These are phyloP conservation scores for Plasmopara halstedii DNA, from an alignment of 352 stramenopile genomes.

Conservation along the genomic window DNA sequence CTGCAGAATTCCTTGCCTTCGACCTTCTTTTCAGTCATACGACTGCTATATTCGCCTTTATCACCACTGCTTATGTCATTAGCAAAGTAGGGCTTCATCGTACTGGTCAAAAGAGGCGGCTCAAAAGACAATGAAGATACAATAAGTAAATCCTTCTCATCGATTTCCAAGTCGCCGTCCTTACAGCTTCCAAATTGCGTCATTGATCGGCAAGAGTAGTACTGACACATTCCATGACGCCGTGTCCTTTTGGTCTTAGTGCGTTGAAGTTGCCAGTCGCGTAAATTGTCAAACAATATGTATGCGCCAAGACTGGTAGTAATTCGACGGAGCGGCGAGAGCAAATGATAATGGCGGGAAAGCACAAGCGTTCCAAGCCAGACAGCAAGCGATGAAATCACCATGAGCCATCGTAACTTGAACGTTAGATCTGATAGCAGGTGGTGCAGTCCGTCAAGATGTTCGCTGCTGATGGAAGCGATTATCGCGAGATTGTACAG, in stretches of 20 bases:
- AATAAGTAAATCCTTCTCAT: conserved; percentile 64
- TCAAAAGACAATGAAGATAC: conserved; percentile 62
- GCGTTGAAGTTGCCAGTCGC: conserved; percentile 6
- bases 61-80: conserved; percentile 1
- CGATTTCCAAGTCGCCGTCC: conserved; percentile 40
- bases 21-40: conserved; percentile 20
- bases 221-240: conserved; percentile 5
- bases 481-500: conserved; percentile 26
- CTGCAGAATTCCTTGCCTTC: conserved; percentile 13
- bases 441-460: conserved; percentile 26
- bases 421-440: conserved; percentile 25
- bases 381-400: conserved; percentile 26
- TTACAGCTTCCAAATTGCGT: conserved; percentile 13
- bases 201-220: conserved; percentile 5
- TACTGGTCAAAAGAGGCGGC: conserved; percentile 23
- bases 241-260: conserved; percentile 4
- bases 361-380: conserved; percentile 45
- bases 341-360: conserved; percentile 35
- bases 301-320: conserved; percentile 13
- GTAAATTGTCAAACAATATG: conserved; percentile 13
- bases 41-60: neutral
- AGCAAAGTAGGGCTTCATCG: neutral
- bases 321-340: conserved; percentile 38
- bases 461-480: conserved; percentile 19
- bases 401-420: conserved; percentile 36